Evolutionary conservation across 2,329 filamentous ascomycete species (phyloP), one percentile per base, ranked within the genome.

Genomic region (Dryadomyces quercivorus): DNA sequence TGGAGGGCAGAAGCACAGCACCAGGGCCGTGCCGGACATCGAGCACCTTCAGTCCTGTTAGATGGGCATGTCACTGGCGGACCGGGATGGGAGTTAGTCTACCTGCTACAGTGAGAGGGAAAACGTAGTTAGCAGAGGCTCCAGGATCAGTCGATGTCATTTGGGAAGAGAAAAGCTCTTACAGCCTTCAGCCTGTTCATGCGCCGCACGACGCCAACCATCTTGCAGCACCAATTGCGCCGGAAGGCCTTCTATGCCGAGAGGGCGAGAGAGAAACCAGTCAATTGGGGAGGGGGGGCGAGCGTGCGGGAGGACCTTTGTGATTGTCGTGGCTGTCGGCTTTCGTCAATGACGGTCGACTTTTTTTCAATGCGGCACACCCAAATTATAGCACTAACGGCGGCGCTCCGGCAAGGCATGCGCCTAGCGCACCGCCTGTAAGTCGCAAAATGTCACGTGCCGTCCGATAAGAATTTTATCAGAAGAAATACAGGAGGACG

Each of bases 1-100:
- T 81, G 34, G 82, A 75, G 0, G 92, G 89, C 22, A 98, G 76
- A 60, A 88, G 74, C 20, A 88, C 85, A 46, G 93, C 90, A 55
- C 92, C 93, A 34, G 87, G 84, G 56, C 92, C 93, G 66, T 86
- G 76, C 66, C 85, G 82, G 69, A 97, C 75, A 64, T 76, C 74
- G 59, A 93, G 76, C 52, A 94, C 74, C 86, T 93, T 51, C 3
- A 12, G 7, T 9, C 2, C 26, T 18, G 2, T 50, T 55, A 15
- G 56, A 40, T 40, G 4, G 54, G 34, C 13, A n/a, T 22, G 38
- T 52, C 36, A 49, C 60, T 57, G 60, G 53, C 3, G 2, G 18
- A 9, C 7, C n/a, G n/a, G 15, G 15, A 13, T 12, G 4, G 6
- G 8, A 18, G n/a, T 31, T 16, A 21, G 18, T 12, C 21, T 73